Evolutionary conservation across 768 basidiomycete species (phyloP).

Genomic region (Thelephora ganbajun): DNA sequence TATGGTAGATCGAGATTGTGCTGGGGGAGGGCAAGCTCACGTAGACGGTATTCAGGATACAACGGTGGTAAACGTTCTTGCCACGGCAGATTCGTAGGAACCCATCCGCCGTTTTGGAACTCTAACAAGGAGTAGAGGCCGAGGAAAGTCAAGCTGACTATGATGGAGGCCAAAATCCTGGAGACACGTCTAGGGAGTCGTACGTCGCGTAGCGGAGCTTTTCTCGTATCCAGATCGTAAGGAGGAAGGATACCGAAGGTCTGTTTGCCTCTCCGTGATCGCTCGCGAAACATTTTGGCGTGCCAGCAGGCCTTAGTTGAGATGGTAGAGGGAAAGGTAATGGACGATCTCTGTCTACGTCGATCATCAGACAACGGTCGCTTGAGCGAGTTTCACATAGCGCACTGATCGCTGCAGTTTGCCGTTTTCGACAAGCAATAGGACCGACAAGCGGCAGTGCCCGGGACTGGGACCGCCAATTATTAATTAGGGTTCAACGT

Average conservation of each 20-base stretch:
- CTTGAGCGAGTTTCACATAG: too few relatives aligned
- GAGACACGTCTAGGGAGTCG: neutral
- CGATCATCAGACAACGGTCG: too few relatives aligned
- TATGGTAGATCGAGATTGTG: slow-evolving; percentile 11
- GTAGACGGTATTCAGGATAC: slow-evolving; percentile 13
- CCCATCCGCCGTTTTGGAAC: neutral
- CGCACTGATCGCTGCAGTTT: too few relatives aligned
- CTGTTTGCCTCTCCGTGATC: neutral
- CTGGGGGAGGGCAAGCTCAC: slow-evolving; percentile 17
- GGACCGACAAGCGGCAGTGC: too few relatives aligned
- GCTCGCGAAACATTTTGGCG: neutral
- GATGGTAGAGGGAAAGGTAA: too few relatives aligned
- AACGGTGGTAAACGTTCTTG: slow-evolving; percentile 12
- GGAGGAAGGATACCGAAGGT: neutral
- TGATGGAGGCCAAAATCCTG: neutral
- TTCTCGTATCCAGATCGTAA: neutral
- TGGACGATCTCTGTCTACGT: too few relatives aligned
- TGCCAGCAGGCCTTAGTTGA: too few relatives aligned
- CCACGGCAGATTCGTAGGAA: neutral
- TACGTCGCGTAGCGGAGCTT: neutral
- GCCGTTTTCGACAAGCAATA: too few relatives aligned
- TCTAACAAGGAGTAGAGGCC: neutral
- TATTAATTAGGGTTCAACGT: too few relatives aligned
- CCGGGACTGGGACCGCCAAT: too few relatives aligned
- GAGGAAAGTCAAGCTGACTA: neutral